Conservation (phyloP, 345 rosid genomes). For the Eucalyptus melliodora region DNA sequence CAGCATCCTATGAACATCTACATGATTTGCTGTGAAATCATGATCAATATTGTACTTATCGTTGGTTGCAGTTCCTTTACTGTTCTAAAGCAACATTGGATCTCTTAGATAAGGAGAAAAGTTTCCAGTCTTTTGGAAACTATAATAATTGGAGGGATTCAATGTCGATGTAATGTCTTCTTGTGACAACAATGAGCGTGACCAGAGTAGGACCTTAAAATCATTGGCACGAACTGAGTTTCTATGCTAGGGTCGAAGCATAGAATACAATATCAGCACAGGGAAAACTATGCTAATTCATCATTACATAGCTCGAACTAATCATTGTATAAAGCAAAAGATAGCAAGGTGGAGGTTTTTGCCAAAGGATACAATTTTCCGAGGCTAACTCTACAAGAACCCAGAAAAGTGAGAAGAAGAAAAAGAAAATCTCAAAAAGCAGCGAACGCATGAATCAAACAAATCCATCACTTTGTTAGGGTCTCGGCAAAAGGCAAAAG, state of each 20-base stretch:
- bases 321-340: conserved; percentile 12
- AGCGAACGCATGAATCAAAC: conserved; percentile 36
- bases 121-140: neutral
- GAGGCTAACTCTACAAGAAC: conserved; percentile 36
- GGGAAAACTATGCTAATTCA: neutral
- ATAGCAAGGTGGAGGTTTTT: neutral
- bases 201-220: neutral
- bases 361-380: conserved; percentile 26
- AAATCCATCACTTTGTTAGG: conserved; percentile 28
- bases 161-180: neutral
- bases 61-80: neutral
- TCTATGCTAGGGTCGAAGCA: neutral
- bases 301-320: conserved; percentile 16
- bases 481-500: conserved; percentile 17
- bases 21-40: neutral
- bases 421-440: conserved; percentile 8
- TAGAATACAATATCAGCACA: neutral
- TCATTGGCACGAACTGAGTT: neutral
- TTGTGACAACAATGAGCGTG: neutral
- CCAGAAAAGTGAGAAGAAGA: neutral
- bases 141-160: neutral
- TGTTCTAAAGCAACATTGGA: neutral
- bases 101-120: neutral
- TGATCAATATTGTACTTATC: neutral
- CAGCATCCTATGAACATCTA: neutral